phyloP scores from a whole-genome alignment of 768 basidiomycete species.

The Fomitopsis pulvina region DNA sequence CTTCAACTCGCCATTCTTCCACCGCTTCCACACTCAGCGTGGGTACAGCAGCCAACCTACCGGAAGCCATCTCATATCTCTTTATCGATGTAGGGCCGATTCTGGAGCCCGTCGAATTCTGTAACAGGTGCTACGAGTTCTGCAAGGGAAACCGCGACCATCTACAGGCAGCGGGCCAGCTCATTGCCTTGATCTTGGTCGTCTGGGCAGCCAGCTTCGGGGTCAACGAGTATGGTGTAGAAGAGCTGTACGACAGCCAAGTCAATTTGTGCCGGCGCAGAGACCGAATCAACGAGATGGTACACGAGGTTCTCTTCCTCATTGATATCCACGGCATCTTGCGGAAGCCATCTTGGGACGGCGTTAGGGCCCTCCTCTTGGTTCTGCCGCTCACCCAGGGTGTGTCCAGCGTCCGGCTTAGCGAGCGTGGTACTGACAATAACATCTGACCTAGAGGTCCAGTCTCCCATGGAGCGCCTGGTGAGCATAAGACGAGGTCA shows the following conservation, averaged over 20 bases:
- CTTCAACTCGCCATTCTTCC: slow-evolving; percentile 81
- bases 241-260: slow-evolving; percentile 31
- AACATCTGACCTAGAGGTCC: slow-evolving; percentile 29
- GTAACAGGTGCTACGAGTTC: slow-evolving; percentile 63
- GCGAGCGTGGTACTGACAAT: slow-evolving; percentile 2
- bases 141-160: slow-evolving; percentile 47
- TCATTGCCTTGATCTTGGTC: slow-evolving; percentile 75
- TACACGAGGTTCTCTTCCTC: slow-evolving; percentile 69
- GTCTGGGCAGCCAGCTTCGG: slow-evolving; percentile 91
- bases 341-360: slow-evolving; percentile 81
- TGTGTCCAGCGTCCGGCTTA: slow-evolving; percentile 27
- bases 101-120: slow-evolving; percentile 75
- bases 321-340: slow-evolving; percentile 77
- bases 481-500: slow-evolving; percentile 15
- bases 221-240: slow-evolving; percentile 69
- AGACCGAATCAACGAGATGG: slow-evolving; percentile 58
- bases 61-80: neutral
- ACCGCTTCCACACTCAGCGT: slow-evolving; percentile 83
- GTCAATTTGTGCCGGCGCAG: slow-evolving; percentile 37
- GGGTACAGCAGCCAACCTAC: slow-evolving; percentile 20
- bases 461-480: slow-evolving; percentile 38
- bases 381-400: slow-evolving; percentile 82
- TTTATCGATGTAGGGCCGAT: slow-evolving; percentile 59
- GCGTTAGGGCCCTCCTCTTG: slow-evolving; percentile 72
- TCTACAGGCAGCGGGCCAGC: slow-evolving; percentile 65